Evolutionary conservation across 2,329 filamentous ascomycete genomes (phyloP).

Genomic region (Macrophomina phaseolina): DNA sequence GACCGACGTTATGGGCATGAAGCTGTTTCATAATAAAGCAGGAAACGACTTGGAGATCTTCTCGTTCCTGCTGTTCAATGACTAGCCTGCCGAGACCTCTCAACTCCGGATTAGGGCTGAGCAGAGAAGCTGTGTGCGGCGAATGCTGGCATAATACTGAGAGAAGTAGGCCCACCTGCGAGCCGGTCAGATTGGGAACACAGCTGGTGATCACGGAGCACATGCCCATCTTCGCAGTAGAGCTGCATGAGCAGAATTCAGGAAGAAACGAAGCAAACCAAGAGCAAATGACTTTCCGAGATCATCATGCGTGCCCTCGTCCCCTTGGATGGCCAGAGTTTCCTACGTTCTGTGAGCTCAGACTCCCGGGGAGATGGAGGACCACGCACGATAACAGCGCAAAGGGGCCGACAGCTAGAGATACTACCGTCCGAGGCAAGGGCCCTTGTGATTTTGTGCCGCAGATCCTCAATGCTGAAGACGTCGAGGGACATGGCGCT

Average conservation of each 20-base stretch:
- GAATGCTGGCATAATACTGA: slow-evolving; percentile 4
- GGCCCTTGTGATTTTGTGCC: not conserved
- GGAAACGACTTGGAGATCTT: slow-evolving; percentile 41
- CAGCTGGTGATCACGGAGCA: not conserved
- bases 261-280: not conserved
- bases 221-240: slow-evolving; percentile 16
- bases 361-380: not conserved
- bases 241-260: not conserved
- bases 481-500: not conserved
- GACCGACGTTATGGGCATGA: slow-evolving; percentile 34
- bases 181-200: not conserved
- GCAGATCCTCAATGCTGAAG: not conserved
- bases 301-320: not conserved
- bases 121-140: not conserved
- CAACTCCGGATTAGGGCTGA: not conserved
- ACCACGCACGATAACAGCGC: not conserved
- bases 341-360: not conserved
- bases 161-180: slow-evolving; percentile 13
- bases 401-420: not conserved
- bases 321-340: not conserved
- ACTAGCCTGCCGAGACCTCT: slow-evolving; percentile 36
- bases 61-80: slow-evolving; percentile 33
- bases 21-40: slow-evolving; percentile 39
- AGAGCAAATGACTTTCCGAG: not conserved
- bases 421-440: not conserved